Evolutionary conservation across 2,329 filamentous ascomycete species (phyloP), one percentile per base, ranked within the genome.

Genomic region (Xylariales sp.): DNA sequence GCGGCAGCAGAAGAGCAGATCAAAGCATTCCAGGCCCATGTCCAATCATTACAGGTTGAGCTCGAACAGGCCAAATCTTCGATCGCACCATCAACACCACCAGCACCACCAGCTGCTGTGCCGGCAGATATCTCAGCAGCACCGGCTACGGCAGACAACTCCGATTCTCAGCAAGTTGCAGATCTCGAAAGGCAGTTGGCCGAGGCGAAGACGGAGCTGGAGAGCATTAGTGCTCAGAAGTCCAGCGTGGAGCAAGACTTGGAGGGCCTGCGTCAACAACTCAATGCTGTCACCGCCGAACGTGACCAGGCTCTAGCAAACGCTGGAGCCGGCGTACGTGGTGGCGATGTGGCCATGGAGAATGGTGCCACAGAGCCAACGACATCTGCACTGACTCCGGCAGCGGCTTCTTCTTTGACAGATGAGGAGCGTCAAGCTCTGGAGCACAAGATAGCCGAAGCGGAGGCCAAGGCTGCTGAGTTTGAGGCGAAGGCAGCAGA

Each of bases 201-300:
- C 3, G 57, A 66, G 29, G 57, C 69, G 12, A 70, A 64, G 16
- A 76, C 80, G 47, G 78, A 90, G 48, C 72, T 93, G 8, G 79
- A 82, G 29, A 70, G 69, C 2, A 73, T 83, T 37, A 81, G 67
- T 6, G 68, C 78, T 8, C 81, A 93, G 56, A 89, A 87, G 59
- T 70, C 80, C 14, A 69, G 69, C 3, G 69, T 87, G n/a, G 78
- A 88, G 46, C 66, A 77, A 40, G 79, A 85, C 44, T 67, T 85
- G 3, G 65, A 70, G 31, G 59, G 55, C 17, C 56, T 82, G 3
- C 73, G 67, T 20, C 47, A 57, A 6, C 81, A 89, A 51, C 66
- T 95, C 11, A 71, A 81, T 36, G 64, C 68, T 8, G 75, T 74
- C 1, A 74, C 79, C 39, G 66, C 73, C 5, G 80, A 88, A 50